Evolutionary conservation across 352 stramenopile genomes (phyloP), one percentile per base, ranked within the genome.

Genomic region (Pythium aphanidermatum): DNA sequence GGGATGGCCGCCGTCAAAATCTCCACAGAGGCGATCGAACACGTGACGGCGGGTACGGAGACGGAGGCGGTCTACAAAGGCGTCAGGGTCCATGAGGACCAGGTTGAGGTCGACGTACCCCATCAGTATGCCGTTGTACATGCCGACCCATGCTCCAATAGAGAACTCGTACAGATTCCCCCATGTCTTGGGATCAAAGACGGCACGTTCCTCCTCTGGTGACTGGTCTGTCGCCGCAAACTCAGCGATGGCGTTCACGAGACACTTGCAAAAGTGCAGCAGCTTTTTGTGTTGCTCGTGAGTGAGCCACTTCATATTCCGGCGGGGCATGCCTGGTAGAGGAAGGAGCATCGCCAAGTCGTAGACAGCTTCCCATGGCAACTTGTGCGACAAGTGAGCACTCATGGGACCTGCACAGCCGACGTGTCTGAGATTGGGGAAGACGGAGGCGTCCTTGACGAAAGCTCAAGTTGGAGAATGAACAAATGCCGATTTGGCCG

Each of bases 61-160:
- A 32, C 56, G 46, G 25, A 70, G 17, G 38, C 67, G 51, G 0
- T 44, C 35, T 27, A 57, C 33, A 17, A 61, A 63, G 30, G 41
- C 48, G 26, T 61, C 36, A 16, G 46, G 30, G 23, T 69, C 58
- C 34, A 50, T 41, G 24, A 72, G 55, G 23, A 66, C 29, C 31
- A 72, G 32, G 20, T 72, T 72, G 31, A 72, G 44, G 17, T 58
- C 28, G 23, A 69, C 46, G 45, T 72, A 72, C 8, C 58, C 53
- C 16, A 38, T 14, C 14, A 65, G 12, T n/a, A 60, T 20, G n/a
- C 58, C 54, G 20, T 38, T 56, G 34, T 48, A 50, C n/a, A n/a
- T n/a, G n/a, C n/a, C n/a, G n/a, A n/a, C n/a, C n/a, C n/a, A n/a
- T n/a, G n/a, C n/a, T n/a, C n/a, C n/a, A n/a, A n/a, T n/a, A n/a